Evolutionary conservation across 75 land plant genomes (phyloP).

Genomic region (Picea glauca): DNA sequence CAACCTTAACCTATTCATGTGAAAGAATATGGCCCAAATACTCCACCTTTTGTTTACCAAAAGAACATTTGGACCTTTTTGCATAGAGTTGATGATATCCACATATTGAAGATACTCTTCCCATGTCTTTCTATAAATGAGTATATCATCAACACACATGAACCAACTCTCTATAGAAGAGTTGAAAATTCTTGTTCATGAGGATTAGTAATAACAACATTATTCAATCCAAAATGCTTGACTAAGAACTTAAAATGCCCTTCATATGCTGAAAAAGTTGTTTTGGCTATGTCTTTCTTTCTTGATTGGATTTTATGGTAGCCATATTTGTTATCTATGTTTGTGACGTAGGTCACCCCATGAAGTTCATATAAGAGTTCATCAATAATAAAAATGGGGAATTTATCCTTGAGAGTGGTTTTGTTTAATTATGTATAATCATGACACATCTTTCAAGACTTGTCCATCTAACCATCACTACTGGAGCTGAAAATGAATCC

Average conservation of each 20-base stretch:
- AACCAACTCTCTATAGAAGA: neutral
- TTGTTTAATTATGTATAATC: no score
- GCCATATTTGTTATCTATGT: no score
- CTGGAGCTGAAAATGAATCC: no score
- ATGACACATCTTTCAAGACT: no score
- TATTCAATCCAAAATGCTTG: neutral
- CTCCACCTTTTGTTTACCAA: neutral
- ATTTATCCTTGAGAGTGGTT: no score
- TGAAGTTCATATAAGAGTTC: no score
- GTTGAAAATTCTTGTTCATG: neutral
- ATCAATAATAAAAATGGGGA: no score
- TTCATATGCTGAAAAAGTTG: neutral
- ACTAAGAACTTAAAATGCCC: neutral
- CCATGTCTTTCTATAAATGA: neutral
- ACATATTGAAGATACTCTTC: no score
- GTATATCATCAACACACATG: neutral
- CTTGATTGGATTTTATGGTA: no score
- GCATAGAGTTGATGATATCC: neutral
- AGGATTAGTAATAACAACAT: neutral
- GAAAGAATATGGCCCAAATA: neutral
- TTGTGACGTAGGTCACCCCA: no score
- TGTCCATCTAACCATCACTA: no score
- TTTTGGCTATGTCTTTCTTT: neutral
- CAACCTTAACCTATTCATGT: neutral
- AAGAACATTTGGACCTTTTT: neutral